Percentiles rank a stretch among this genome's conserved stretches.
Conservation (phyloP, 31 red algal genomes). For the Asparagopsis taxiformis region DNA sequence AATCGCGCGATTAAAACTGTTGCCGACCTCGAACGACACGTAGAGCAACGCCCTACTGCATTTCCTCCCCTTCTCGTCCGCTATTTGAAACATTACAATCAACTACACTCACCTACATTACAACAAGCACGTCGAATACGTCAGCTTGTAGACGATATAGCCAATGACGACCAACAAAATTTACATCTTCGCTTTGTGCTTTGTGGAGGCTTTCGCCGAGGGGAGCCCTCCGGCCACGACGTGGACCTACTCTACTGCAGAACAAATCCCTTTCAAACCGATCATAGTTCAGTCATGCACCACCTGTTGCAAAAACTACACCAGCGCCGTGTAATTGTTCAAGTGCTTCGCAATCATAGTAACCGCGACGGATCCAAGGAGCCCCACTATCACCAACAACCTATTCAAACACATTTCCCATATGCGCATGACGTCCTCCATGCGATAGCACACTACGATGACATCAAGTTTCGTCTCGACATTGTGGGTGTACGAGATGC, state of each 20-base stretch:
- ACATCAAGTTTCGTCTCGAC: slow-evolving; percentile 37
- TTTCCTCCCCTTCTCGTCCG: neutral
- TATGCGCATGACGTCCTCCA: slow-evolving; percentile 63
- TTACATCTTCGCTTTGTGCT: slow-evolving; percentile 39
- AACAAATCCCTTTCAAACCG: neutral
- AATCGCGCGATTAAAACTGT: slow-evolving; percentile 18
- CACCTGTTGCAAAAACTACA: slow-evolving; percentile 16
- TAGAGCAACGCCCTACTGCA: neutral
- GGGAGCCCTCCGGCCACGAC: slow-evolving; percentile 56
- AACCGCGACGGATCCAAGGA: slow-evolving; percentile 40
- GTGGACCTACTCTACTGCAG: slow-evolving; percentile 69
- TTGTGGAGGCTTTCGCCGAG: slow-evolving; percentile 66
- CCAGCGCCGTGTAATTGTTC: slow-evolving; percentile 9
- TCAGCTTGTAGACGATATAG: slow-evolving; percentile 4
- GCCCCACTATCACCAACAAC: slow-evolving; percentile 20
- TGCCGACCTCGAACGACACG: slow-evolving; percentile 9
- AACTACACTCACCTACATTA: neutral
- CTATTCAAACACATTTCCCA: neutral
- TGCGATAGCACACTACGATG: slow-evolving; percentile 27
- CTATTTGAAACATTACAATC: slow-evolving; percentile 23
- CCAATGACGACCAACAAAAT: slow-evolving; percentile 20
- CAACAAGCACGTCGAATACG: slow-evolving; percentile 11
- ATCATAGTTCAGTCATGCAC: slow-evolving; percentile 38
- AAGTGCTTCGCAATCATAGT: slow-evolving; percentile 22
- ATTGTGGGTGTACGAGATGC: slow-evolving; percentile 57